Evolutionary conservation across 2,329 filamentous ascomycete genomes (phyloP), one percentile per base, ranked within the genome.

Genomic region (Chaetomium strumarium): DNA sequence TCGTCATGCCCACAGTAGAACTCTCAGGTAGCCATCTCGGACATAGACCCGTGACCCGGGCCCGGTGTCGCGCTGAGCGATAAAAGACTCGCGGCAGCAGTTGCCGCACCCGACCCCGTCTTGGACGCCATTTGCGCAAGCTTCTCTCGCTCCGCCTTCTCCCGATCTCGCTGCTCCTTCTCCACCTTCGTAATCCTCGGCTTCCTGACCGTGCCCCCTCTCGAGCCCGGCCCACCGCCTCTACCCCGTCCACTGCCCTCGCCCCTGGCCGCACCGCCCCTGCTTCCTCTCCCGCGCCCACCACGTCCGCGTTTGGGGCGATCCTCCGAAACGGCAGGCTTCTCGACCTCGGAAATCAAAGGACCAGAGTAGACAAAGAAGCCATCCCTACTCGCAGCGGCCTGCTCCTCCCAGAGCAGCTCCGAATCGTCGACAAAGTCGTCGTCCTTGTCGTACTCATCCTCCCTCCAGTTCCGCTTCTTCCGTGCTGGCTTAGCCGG

Each of bases 311-410:
- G 81, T 69, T 88, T 88, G 52, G 86, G 82, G 45, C 83, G 83
- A 24, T 85, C 87, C 64, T 91, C 86, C 41, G 83, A 51, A 14
- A 53, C 67, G 59, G 74, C 70, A 34, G 79, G 77, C 70, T 93
- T 92, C 71, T 95, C 87, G 19, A 85, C 88, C 69, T 95, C 90
- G 5, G 87, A 87, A 19, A 97, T 81, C 43, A 99, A 75, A 9
- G 92, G 92, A 3, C 93, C 93, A 55, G 89, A 95, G 70, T 96
- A 99, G 1, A 99, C 93, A 67, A 97, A 99, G 74, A 97, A 99
- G 1, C 93, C 93, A 66, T 97, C 93, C 62, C 92, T 89, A 60
- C 89, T 92, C 43, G 93, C 91, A 5, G 92, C 90, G 7, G 92
- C 92, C 66, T 95, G 88, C 64, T 95, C 90, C 70, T 97, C 90